These are phyloP conservation scores for Vitis hybrid DNA, from an alignment of 177 flowering plant species.

Conservation along the genomic window DNA sequence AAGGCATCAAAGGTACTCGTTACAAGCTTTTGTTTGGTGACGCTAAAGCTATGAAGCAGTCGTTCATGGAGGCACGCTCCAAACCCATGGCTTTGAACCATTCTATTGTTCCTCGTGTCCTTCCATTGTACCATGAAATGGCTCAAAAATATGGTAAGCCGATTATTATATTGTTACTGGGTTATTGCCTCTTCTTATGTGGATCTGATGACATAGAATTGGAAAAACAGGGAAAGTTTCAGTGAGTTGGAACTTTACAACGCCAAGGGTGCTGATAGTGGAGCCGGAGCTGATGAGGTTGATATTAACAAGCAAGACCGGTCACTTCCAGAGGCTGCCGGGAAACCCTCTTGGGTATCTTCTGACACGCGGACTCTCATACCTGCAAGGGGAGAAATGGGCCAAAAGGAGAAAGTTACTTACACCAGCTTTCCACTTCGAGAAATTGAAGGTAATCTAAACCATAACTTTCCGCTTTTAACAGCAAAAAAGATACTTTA, in stretches of 20 bases:
- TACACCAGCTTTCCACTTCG: conserved; percentile 38
- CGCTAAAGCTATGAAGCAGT: conserved; percentile 26
- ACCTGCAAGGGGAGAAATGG: conserved; percentile 42
- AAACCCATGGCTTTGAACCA: conserved; percentile 42
- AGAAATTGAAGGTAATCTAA: conserved; percentile 25
- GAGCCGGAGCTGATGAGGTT: conserved; percentile 40
- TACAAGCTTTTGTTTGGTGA: conserved; percentile 44
- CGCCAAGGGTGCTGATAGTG: conserved; percentile 38
- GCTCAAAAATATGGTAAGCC: conserved; percentile 40
- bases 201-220: background rate
- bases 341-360: conserved; percentile 24
- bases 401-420: conserved; percentile 30
- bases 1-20: conserved; percentile 38
- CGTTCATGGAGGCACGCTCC: conserved; percentile 33
- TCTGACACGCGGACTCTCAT: conserved; percentile 16
- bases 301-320: conserved; percentile 29
- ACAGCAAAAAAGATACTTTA: no score
- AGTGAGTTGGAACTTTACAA: conserved; percentile 35
- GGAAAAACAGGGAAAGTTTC: conserved; percentile 24
- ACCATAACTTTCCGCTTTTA: no score
- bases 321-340: conserved; percentile 31
- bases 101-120: conserved; percentile 38
- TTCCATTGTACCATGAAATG: conserved; percentile 22
- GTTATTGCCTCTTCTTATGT: no score
- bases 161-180: no score